These are phyloP conservation scores for Tetrastigma voinierianum DNA, from an alignment of 164 flowering plant species.

Conservation along the genomic window DNA sequence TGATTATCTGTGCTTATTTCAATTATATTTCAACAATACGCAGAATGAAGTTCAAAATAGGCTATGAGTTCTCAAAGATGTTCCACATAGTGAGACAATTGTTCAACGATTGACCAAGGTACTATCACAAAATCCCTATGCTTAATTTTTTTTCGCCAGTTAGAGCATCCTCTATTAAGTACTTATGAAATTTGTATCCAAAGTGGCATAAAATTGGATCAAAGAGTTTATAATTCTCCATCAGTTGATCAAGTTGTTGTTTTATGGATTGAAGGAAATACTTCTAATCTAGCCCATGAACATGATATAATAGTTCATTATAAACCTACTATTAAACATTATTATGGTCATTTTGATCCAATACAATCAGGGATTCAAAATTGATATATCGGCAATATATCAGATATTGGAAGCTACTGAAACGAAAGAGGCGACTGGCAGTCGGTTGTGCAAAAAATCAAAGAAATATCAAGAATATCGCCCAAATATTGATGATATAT, in stretches of 20 bases:
- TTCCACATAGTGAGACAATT: not conserved
- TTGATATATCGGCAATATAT: no score
- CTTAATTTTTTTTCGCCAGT: not conserved
- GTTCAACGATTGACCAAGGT: not conserved
- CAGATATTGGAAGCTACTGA: no score
- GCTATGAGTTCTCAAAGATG: not conserved
- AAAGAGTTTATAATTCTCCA: not conserved
- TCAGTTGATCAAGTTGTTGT: not conserved
- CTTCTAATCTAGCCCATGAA: not conserved
- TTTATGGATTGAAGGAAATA: not conserved
- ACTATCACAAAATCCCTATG: not conserved
- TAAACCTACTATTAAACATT: no score
- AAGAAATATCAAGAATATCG: no score
- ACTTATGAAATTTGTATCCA: not conserved
- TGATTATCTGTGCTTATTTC: not conserved
- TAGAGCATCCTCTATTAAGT: not conserved
- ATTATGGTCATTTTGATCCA: no score
- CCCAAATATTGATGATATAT: no score
- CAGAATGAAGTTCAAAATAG: not conserved
- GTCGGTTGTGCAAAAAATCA: no score
- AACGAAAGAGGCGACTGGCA: no score
- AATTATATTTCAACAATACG: not conserved
- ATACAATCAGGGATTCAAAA: no score
- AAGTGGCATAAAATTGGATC: not conserved
- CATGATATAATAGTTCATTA: not conserved